Base-by-base conservation (phyloP, 768 basidiomycete species). In the Tricholoma hemisulphureum region DNA sequence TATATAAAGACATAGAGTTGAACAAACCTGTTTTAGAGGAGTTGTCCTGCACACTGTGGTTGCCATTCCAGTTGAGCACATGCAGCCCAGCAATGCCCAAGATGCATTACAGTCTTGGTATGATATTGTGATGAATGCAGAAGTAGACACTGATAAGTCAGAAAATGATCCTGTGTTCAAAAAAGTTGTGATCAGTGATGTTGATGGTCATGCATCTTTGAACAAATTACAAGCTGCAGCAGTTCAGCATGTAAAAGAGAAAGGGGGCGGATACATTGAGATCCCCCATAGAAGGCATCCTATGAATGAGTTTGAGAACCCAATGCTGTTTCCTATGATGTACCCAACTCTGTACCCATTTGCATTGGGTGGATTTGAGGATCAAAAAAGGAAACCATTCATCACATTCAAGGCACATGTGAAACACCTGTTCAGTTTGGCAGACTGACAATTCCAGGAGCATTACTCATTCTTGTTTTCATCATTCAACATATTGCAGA, bases 281-380 rank as follows among this genome's bases (percentile, higher is more conserved):
- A 43, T 43, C 9, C 13, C 13, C 9, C 41, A 43, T 23, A 21
- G 16, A 7, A 6, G 23, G 14, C 21, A 26, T 13, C 41, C 41
- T 43, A 21, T 43, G 2, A 43, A 43, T 9, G 75, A 77, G 51
- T 77, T 73, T 62, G 60, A 61, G 28, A 75, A 79, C 58, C 71
- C 71, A 1, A 6, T 41, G 7, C 39, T 80, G n/a, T 74, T 81
- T 45, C 76, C 77, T 1, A 68, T 65, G 57, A 70, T 77, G 16
- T 80, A 75, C 63, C 77, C 79, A 2, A 75, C 75, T 0, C 53
- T 81, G 0, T 80, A 73, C 64, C 78, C 78, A 0, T 80, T 71
- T 62, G 76, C 80, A 0, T 58, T 73, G 20, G 77, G 79, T 1
- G 78, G 79, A 1, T 75, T 77, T 58, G 73, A 80, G 55, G 65